Evolutionary conservation across 805 yeast genomes (phyloP).

Genomic region (Ogataea ramenticola): DNA sequence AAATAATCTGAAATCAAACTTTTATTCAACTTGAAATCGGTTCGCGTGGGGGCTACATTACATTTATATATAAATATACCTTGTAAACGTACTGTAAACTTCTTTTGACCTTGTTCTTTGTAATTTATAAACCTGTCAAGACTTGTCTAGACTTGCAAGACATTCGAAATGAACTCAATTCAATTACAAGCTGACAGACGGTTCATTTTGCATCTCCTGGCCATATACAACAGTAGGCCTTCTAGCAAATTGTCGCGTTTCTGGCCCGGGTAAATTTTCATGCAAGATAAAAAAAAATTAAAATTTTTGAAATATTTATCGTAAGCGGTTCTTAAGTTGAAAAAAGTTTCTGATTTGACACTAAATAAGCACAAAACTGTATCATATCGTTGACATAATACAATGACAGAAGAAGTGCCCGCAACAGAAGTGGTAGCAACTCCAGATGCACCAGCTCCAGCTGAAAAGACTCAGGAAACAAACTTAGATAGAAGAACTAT

Average conservation of each 20-base stretch:
- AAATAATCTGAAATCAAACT: constrained; percentile 3
- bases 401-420: background rate
- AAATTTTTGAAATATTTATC: background rate
- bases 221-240: background rate
- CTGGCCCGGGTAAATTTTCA: constrained; percentile 1
- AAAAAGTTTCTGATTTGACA: no score
- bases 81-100: no score
- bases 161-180: no score
- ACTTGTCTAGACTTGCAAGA: no score
- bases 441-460: background rate
- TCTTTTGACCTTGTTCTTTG: no score
- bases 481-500: constrained; percentile 55
- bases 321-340: background rate
- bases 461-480: constrained; percentile 10
- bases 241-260: background rate
- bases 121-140: no score
- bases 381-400: no score
- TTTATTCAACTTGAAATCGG: constrained; percentile 2
- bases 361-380: no score
- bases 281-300: constrained; percentile 1
- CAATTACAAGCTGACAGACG: no score
- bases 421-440: background rate
- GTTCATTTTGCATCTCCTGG: no score
- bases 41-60: constrained; percentile 9
- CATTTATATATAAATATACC: no score